A percentile compares a stretch with the other conserved stretches of the same genome.
Evolutionary conservation across 805 yeast species (phyloP).

Genomic region (Yarrowia divulgata): DNA sequence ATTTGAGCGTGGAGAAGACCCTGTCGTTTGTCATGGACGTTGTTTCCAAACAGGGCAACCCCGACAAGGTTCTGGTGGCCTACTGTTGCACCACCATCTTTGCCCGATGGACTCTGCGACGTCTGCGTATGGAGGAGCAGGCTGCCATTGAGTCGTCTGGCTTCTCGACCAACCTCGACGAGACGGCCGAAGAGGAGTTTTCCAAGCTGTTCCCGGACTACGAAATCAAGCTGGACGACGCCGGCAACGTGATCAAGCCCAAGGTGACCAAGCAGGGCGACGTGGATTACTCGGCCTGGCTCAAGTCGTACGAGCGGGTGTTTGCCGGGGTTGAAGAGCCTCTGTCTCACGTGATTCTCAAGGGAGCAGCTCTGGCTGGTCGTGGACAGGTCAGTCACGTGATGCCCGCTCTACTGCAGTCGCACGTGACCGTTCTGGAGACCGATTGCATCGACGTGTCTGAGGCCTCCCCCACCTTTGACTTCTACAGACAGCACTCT

Average conservation of each 20-base stretch:
- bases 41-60: background rate
- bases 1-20: constrained; percentile 13
- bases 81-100: constrained; percentile 54
- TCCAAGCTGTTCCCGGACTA: constrained; percentile 84
- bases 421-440: constrained; percentile 18
- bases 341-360: constrained; percentile 1
- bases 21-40: constrained; percentile 34
- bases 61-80: constrained; percentile 9
- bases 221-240: constrained; percentile 51
- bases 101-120: constrained; percentile 81
- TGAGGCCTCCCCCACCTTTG: constrained; percentile 50
- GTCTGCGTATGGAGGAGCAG: constrained; percentile 69
- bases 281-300: constrained; percentile 22
- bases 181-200: constrained; percentile 82
- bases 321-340: background rate
- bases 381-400: background rate
- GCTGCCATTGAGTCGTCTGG: constrained; percentile 66
- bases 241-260: constrained; percentile 32
- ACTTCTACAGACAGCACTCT: constrained; percentile 72
- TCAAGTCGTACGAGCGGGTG: constrained; percentile 14
- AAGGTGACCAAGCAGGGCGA: constrained; percentile 27
- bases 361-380: background rate
- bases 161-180: constrained; percentile 67
- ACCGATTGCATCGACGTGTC: constrained; percentile 4
- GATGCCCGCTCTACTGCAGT: constrained; percentile 14